A percentile compares a stretch with the other conserved stretches of the same genome.
phyloP scores from a whole-genome alignment of 2,329 filamentous ascomycete species.

The Paramyrothecium roridum region DNA sequence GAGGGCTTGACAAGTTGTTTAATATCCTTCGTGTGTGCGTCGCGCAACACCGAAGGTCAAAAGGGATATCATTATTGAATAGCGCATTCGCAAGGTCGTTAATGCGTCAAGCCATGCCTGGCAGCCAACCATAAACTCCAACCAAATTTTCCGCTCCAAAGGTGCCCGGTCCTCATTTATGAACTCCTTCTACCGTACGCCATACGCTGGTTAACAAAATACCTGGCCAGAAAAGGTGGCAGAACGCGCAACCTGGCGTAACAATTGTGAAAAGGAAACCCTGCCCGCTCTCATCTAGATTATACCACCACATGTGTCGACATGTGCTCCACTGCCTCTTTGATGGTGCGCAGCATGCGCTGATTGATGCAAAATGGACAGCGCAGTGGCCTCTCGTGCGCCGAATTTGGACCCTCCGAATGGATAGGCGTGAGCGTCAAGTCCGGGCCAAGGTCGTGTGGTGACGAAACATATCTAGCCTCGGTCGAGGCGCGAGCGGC shows the following conservation, averaged over 20 bases:
- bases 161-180: neutral
- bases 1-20: no score
- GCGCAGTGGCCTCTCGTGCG: slow-evolving; percentile 46
- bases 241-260: no score
- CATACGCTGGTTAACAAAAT: neutral
- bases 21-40: no score
- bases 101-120: neutral
- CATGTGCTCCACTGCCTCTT: slow-evolving; percentile 61
- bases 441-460: slow-evolving; percentile 33
- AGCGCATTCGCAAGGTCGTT: neutral
- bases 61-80: neutral
- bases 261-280: no score
- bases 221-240: neutral
- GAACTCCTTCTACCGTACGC: neutral
- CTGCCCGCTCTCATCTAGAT: neutral
- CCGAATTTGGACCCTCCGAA: slow-evolving; percentile 42
- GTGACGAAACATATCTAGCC: slow-evolving; percentile 29
- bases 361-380: slow-evolving; percentile 62
- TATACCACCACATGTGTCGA: slow-evolving; percentile 58
- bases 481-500: slow-evolving; percentile 23
- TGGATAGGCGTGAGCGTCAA: slow-evolving; percentile 55
- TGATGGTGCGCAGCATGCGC: slow-evolving; percentile 57
- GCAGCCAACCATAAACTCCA: neutral
- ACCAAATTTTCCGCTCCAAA: neutral
- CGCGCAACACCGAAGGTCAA: neutral